Evolutionary conservation across 495 filamentous ascomycete species (phyloP), one percentile per base, ranked within the genome.

Genomic region (Oleoguttula mirabilis): DNA sequence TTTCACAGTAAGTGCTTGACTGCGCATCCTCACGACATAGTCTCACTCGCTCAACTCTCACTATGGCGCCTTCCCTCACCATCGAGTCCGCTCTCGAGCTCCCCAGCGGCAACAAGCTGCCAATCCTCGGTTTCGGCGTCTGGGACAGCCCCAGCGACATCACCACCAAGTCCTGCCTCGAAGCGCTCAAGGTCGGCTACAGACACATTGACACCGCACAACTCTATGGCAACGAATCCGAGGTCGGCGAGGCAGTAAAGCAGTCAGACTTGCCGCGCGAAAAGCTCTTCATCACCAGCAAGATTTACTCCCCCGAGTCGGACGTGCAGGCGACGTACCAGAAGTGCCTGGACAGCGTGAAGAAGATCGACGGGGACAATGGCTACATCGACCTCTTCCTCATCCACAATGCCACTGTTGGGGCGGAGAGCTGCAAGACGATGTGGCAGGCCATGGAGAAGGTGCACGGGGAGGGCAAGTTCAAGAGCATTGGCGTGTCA

Each of bases 121-220:
- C 79, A 21, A 66, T 63, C 36, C 69, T 87, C n/a, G 80, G 82
- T 11, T 84, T 86, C 52, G 81, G 81, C 30, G 78, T 85, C 52
- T 85, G 77, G 58, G 70, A 69, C 36, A 75, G 73, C 10, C 65
- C 64, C 8, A 36, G 58, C 14, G 43, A 62, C 17, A 63, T 68
- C 41, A 79, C 72, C 57, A 62, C 69, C 12, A 50, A 67, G 20
- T 77, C 77, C 4, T 72, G 67, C 47, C 60, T 69, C n/a, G 67
- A 65, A 24, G 80, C 80, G n/a, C 61, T 85, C 22, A 55, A 68
- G 4, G 56, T 64, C 4, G 79, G 80, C 36, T 84, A 84, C 62
- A 72, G 78, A 28, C 77, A 80, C 60, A 79, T 85, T 47, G 80
- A 85, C 58, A 77, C 78, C 0, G 80, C 80, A 0, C 76, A 83